A percentile compares a stretch with the other conserved stretches of the same genome.
Evolutionary conservation across 2,329 filamentous ascomycete species (phyloP).

Genomic region (Ophiostoma novo-ulmi): DNA sequence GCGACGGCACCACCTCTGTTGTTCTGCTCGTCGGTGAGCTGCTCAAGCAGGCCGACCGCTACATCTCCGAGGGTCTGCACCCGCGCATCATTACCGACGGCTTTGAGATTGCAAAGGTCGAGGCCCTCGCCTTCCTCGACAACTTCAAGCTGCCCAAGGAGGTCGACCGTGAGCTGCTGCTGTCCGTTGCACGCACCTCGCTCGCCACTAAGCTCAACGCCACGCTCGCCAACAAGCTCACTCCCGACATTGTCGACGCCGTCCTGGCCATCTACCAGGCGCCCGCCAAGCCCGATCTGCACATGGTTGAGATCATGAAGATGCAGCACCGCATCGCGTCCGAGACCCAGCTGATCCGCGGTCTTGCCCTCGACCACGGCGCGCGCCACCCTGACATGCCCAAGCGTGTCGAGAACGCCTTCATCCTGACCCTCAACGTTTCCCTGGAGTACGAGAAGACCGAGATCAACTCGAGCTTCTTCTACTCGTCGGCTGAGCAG

Average conservation of each 20-base stretch:
- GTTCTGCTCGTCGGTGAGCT: conserved; percentile 94
- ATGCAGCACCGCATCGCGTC: conserved; percentile 98
- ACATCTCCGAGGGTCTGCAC: conserved; percentile 95
- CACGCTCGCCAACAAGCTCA: conserved; percentile 82
- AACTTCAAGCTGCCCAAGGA: conserved; percentile 83
- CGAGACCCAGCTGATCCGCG: conserved; percentile 92
- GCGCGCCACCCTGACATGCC: conserved; percentile 98
- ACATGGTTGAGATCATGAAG: conserved; percentile 99
- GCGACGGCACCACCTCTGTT: conserved; percentile 94
- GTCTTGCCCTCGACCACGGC: conserved; percentile 89
- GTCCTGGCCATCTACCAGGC: conserved; percentile 90
- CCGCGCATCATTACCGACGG: conserved; percentile 95
- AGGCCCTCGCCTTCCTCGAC: conserved; percentile 93
- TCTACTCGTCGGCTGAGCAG: conserved; percentile 95
- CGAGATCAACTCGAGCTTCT: conserved; percentile 98
- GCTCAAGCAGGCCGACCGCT: conserved; percentile 92
- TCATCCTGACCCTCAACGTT: conserved; percentile 91
- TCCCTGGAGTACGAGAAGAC: conserved; percentile 98
- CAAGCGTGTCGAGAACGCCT: conserved; percentile 90
- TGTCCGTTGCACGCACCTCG: conserved; percentile 89
- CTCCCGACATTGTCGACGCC: conserved; percentile 91
- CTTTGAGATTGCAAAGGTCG: conserved; percentile 92
- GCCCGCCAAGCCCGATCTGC: conserved; percentile 87
- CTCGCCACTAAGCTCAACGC: conserved; percentile 92
- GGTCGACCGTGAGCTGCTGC: conserved; percentile 87